Base-by-base conservation (phyloP, 768 basidiomycete species). In the Boletus reticulatus region DNA sequence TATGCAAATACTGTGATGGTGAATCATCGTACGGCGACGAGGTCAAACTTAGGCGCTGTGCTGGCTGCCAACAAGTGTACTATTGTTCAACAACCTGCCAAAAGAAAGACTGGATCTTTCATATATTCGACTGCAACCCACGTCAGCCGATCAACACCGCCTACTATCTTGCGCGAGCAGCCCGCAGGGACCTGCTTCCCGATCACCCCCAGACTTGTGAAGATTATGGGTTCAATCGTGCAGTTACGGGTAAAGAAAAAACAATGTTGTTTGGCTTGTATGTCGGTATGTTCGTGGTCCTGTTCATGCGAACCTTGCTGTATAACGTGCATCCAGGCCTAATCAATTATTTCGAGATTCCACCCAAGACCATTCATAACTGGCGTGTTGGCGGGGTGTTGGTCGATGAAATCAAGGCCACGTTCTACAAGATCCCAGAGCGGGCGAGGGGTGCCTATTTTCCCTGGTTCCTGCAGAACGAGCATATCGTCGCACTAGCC, bases 111-210 rank as follows among this genome's bases (percentile, higher is more conserved):
- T 54, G 47, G 53, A 6, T 37, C 9, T 22, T 6, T 20, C 53
- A 54, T 6, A 54, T 54, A 34, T 54, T 54, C 41, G 38, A 47
- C 22, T 53, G 53, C 47, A 54, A 55, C 3, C 53, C 48, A 4
- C 47, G 47, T 9, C 47, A 41, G 14, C 41, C 47, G 32, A 36
- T 54, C 47, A 48, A 43, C 17, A 54, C 53, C 11, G 39, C 53
- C 41, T n/a, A 54, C 24, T 29, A 54, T 38, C 42, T 55, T 3
- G 48, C 53, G 2, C 36, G 14, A 11, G 47, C 48, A 31, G 47
- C 43, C 12, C 9, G 9, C 19, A 16, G 4, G 41, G 13, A 44
- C 43, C 19, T 31, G 17, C 16, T 55, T n/a, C 53, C 53, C 3
- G 48, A 49, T 10, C 48, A 55, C 12, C 27, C 24, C 3, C 41